Conservation (phyloP, 768 basidiomycete species). For the Termitomyces sp. region DNA sequence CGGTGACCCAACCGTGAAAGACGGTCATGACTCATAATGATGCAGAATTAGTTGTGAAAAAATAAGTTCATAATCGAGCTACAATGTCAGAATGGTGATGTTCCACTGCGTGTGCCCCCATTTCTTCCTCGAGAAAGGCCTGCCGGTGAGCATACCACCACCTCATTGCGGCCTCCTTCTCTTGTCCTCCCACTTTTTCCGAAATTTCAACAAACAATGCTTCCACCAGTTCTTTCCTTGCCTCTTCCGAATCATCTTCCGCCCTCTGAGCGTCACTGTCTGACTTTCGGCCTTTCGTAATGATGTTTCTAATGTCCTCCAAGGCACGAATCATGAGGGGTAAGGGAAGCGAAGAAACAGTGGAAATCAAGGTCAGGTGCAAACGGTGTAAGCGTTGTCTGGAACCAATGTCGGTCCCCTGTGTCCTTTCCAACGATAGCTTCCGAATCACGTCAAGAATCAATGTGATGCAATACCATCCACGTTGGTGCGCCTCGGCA, state of each 20-base stretch:
- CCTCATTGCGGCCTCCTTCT: conserved; percentile 60
- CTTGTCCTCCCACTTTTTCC: conserved; percentile 61
- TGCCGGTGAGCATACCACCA: conserved; percentile 66
- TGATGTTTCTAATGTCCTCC: conserved; percentile 38
- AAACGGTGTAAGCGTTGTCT: conserved; percentile 48
- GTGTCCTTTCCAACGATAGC: conserved; percentile 21
- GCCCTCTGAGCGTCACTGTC: conserved; percentile 16
- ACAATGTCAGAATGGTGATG: not conserved
- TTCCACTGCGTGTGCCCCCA: conserved; percentile 4
- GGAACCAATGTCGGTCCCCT: conserved; percentile 15
- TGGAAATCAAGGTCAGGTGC: conserved; percentile 62
- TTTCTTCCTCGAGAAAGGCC: conserved; percentile 8
- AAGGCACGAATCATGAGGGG: conserved; percentile 53
- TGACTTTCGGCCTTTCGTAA: conserved; percentile 23
- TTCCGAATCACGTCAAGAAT: conserved; percentile 46
- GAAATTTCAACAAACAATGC: conserved; percentile 62
- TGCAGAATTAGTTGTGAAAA: not conserved
- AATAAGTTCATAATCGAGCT: conserved; percentile 13
- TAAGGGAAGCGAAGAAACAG: conserved; percentile 59
- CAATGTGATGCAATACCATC: conserved; percentile 64
- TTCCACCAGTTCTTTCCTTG: conserved; percentile 44
- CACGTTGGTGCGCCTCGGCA: conserved; percentile 39
- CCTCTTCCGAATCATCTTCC: conserved; percentile 12
- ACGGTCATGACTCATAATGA: too few species aligned
- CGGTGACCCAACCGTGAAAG: conserved; percentile 14